Conservation (phyloP, 345 rosid species). For the Eucalyptus polybractea region DNA sequence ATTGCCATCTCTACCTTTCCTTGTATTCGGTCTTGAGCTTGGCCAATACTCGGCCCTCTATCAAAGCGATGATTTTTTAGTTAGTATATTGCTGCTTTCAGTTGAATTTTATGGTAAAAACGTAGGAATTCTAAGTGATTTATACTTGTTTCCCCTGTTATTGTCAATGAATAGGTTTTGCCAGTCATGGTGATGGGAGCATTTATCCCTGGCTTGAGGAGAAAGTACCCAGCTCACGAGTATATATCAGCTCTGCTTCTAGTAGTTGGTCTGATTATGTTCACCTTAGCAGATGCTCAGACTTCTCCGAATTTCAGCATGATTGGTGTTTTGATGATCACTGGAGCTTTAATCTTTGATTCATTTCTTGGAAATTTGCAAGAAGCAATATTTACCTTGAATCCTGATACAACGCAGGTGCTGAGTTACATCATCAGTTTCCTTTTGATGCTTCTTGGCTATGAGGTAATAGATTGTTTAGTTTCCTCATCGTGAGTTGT, state of each 20-base stretch:
- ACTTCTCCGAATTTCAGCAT: conserved; percentile 86
- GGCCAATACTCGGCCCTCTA: background rate
- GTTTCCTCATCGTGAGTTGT: background rate
- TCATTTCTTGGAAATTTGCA: conserved; percentile 84
- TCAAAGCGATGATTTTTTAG: background rate
- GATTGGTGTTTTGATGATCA: conserved; percentile 73
- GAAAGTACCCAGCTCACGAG: conserved; percentile 77
- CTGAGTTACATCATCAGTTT: background rate
- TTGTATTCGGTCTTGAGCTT: background rate
- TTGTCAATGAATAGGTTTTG: conserved; percentile 35
- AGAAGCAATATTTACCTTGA: conserved; percentile 86
- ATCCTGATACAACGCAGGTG: conserved; percentile 84
- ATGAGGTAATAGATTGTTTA: background rate
- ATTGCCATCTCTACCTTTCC: background rate
- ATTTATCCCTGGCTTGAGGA: conserved; percentile 81
- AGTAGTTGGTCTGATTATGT: conserved; percentile 74
- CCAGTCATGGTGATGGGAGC: conserved; percentile 99
- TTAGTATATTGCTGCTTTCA: background rate
- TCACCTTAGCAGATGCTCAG: conserved; percentile 92
- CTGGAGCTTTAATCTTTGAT: conserved; percentile 85
- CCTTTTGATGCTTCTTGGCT: background rate
- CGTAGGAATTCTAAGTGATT: background rate
- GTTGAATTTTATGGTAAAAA: background rate
- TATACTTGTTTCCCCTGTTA: background rate
- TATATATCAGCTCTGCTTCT: conserved; percentile 74